Conservation (phyloP, 495 filamentous ascomycete genomes). For the Stereocaulon alpinum region DNA sequence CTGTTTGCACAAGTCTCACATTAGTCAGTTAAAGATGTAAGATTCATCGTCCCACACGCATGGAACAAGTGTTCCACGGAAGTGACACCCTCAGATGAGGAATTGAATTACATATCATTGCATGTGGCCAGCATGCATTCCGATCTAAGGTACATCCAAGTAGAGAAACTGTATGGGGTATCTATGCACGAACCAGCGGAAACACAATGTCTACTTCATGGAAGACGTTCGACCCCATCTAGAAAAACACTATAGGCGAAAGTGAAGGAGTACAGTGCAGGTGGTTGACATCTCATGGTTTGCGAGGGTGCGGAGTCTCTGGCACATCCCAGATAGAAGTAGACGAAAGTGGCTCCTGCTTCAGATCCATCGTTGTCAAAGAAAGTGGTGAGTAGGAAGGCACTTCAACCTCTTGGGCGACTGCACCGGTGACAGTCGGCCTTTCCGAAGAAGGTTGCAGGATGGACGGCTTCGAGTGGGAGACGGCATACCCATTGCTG, state of each 20-base stretch:
- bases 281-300: neutral
- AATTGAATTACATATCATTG: neutral
- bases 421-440: neutral
- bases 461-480: neutral
- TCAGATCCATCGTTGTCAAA: neutral
- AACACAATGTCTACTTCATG: neutral
- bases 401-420: neutral
- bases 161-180: conserved; percentile 11
- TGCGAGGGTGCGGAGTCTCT: conserved; percentile 17
- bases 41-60: neutral
- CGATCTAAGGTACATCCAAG: neutral
- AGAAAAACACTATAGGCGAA: neutral
- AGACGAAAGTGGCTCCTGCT: neutral
- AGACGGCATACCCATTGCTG: neutral
- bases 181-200: neutral
- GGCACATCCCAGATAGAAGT: conserved; percentile 23
- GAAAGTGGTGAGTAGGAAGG: neutral
- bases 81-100: neutral
- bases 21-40: neutral
- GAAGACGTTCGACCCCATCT: neutral
- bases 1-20: neutral
- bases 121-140: neutral
- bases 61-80: neutral
- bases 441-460: neutral
- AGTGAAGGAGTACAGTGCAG: neutral